Conservation (phyloP, 2,329 filamentous ascomycete genomes). For the Pyricularia pennisetigena region DNA sequence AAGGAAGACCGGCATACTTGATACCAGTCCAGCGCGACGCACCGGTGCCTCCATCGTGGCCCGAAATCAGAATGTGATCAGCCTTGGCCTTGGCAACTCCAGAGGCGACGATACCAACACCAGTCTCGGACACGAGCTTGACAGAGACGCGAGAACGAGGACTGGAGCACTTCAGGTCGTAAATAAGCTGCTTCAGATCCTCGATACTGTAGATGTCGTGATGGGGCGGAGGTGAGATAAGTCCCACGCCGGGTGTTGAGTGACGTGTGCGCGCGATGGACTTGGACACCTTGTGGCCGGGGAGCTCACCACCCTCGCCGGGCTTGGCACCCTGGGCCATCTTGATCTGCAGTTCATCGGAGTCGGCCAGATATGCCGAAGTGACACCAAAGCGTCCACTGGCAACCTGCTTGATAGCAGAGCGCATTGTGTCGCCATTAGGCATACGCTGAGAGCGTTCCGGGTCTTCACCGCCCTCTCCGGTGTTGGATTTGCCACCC, state of each 20-base stretch:
- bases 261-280: constrained; percentile 91
- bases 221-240: constrained; percentile 92
- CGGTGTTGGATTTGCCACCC: constrained; percentile 94
- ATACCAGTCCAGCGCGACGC: constrained; percentile 97
- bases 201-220: constrained; percentile 99
- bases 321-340: constrained; percentile 99
- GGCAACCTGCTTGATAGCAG: constrained; percentile 94
- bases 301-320: constrained; percentile 93
- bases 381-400: constrained; percentile 95
- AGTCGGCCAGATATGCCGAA: constrained; percentile 86
- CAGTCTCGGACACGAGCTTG: constrained; percentile 95
- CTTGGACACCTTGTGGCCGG: constrained; percentile 91
- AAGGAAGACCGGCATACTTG: constrained; percentile 94
- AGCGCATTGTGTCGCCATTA: constrained; percentile 94
- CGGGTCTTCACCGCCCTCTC: constrained; percentile 92
- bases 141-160: constrained; percentile 87
- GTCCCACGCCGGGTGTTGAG: constrained; percentile 89
- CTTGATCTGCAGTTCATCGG: constrained; percentile 96
- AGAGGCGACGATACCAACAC: constrained; percentile 93
- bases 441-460: constrained; percentile 79
- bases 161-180: constrained; percentile 94
- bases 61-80: constrained; percentile 92
- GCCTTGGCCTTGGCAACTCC: constrained; percentile 97
- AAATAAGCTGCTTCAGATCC: constrained; percentile 94
- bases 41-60: constrained; percentile 93